Evolutionary conservation across 2,329 filamentous ascomycete genomes (phyloP).

Genomic region (Pyrenochaeta sp.): DNA sequence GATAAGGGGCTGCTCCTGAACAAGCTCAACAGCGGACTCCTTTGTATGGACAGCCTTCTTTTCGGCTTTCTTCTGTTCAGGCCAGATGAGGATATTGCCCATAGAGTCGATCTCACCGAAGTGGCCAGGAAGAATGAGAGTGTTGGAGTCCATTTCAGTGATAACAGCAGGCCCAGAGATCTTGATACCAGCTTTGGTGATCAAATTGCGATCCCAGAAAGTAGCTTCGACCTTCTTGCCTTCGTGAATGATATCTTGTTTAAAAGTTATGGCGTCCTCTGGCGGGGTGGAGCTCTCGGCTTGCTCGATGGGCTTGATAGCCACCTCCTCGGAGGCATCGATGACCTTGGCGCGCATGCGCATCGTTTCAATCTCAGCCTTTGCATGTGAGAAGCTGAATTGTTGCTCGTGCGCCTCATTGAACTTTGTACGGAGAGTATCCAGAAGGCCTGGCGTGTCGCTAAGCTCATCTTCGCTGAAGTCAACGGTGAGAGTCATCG

Average conservation of each 20-base stretch:
- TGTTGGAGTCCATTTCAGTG: constrained; percentile 62
- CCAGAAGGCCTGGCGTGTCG: constrained; percentile 39
- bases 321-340: constrained; percentile 54
- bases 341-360: constrained; percentile 56
- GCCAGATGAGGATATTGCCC: constrained; percentile 60
- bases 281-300: constrained; percentile 39
- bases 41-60: constrained; percentile 43
- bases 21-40: constrained; percentile 49
- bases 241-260: constrained; percentile 52
- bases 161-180: constrained; percentile 58
- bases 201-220: constrained; percentile 56
- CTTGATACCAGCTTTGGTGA: constrained; percentile 53
- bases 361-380: constrained; percentile 59
- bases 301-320: constrained; percentile 47
- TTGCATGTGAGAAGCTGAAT: constrained; percentile 56
- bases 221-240: constrained; percentile 53
- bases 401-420: constrained; percentile 55
- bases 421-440: constrained; percentile 51
- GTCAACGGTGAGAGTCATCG: constrained; percentile 45
- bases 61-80: constrained; percentile 41
- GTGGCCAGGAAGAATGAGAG: constrained; percentile 58
- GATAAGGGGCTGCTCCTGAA: constrained; percentile 53
- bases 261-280: constrained; percentile 48
- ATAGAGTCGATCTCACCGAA: constrained; percentile 58
- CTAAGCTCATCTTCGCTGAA: constrained; percentile 49